Conservation (phyloP, 2,329 filamentous ascomycete species). For the Phialophora tarda region DNA sequence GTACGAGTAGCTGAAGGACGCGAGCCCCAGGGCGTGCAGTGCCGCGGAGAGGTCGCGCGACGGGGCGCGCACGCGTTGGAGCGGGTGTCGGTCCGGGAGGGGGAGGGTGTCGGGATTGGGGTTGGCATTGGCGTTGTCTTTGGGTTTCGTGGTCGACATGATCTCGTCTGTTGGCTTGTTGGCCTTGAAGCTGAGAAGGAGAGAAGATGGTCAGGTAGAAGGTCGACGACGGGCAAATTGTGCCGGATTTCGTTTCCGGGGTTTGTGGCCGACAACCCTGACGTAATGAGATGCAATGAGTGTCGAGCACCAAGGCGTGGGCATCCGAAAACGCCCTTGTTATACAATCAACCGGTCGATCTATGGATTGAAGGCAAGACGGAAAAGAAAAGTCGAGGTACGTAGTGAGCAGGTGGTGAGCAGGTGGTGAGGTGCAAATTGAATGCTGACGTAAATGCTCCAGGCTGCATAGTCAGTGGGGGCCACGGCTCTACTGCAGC, state of each 20-base stretch:
- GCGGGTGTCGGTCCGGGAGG: conserved; percentile 47
- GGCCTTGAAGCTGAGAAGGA: neutral
- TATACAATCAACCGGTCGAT: neutral
- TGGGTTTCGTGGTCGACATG: neutral
- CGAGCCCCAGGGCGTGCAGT: conserved; percentile 49
- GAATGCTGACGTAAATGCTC: neutral
- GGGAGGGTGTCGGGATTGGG: neutral
- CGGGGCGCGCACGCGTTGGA: conserved; percentile 52
- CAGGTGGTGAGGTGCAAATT: neutral
- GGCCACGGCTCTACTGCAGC: neutral
- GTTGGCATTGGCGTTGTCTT: too few relatives aligned
- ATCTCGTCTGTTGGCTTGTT: neutral
- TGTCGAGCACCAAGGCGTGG: neutral
- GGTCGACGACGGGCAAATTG: neutral
- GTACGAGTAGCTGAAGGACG: conserved; percentile 53
- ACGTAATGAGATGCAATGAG: neutral
- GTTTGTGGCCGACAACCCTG: neutral
- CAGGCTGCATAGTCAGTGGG: neutral
- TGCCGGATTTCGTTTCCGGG: neutral
- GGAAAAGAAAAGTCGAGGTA: neutral
- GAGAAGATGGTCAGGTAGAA: neutral
- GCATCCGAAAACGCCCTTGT: neutral
- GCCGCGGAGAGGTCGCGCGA: conserved; percentile 50
- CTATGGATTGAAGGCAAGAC: neutral
- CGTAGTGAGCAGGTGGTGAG: too few relatives aligned